Evolutionary conservation across 495 filamentous ascomycete species (phyloP).

Genomic region (Oidiodendron maius): DNA sequence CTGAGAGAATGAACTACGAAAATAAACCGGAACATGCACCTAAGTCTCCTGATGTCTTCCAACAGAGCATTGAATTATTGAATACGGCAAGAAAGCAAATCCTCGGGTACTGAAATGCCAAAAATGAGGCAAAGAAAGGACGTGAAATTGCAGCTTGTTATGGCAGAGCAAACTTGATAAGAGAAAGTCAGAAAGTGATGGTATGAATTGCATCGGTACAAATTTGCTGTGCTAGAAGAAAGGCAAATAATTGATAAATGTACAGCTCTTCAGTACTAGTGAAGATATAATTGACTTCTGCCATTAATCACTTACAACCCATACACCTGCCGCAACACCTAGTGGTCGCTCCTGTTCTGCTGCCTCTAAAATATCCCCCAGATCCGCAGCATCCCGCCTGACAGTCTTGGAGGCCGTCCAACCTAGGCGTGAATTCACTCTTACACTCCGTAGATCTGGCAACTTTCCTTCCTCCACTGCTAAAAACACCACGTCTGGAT

Average conservation of each 20-base stretch:
- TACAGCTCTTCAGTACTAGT: background rate
- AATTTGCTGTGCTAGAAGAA: background rate
- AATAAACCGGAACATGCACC: background rate
- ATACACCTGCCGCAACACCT: constrained; percentile 14
- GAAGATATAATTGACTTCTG: background rate
- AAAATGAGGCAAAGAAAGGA: background rate
- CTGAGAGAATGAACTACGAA: background rate
- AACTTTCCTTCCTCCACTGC: constrained; percentile 30
- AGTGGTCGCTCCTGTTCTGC: constrained; percentile 20
- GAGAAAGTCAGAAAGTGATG: background rate
- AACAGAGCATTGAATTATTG: constrained; percentile 9
- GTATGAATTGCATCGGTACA: background rate
- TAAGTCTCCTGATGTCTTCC: background rate
- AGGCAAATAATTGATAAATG: background rate
- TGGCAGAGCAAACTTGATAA: background rate
- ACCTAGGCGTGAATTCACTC: constrained; percentile 27
- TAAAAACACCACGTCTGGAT: constrained; percentile 27
- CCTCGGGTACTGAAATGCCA: constrained; percentile 1
- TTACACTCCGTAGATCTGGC: constrained; percentile 26
- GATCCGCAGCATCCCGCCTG: constrained; percentile 23
- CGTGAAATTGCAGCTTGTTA: background rate
- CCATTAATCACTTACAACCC: constrained; percentile 8
- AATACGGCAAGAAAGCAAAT: constrained; percentile 12
- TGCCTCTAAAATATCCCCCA: constrained; percentile 31
- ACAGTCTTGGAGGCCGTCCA: constrained; percentile 23